Evolutionary conservation across 768 basidiomycete genomes (phyloP), one percentile per base, ranked within the genome.

Genomic region (Suillus subalutaceus): DNA sequence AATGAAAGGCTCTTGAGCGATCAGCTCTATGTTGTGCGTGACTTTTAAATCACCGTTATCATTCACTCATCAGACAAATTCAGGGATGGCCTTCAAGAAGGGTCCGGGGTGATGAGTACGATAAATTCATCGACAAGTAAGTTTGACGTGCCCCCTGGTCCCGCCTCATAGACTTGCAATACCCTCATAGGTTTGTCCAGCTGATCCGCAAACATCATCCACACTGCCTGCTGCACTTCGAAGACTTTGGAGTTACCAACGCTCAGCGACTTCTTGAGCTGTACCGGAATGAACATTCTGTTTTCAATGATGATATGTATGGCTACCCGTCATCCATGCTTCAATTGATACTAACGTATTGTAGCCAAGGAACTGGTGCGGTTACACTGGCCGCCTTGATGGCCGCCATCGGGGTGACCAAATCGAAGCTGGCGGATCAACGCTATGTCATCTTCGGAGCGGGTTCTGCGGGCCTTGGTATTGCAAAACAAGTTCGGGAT

Each of bases 231-330:
- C 78, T 92, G 4, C 93, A 96, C 73, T 94, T 95, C 64, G 93
- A 96, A 73, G 93, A 95, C 71, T 94, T 94, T 67, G 92, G 92
- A 4, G 87, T 91, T 3, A 83, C 83, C 37, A 94, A 94, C 68
- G 93, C 93, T 0, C 86, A 90, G 66, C 78, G 85, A 20, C 75
- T 94, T 1, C 81, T 95, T 44, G 81, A 87, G 50, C 78, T 80
- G 46, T 93, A 91, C 75, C 81, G 83, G 10, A 81, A 85, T 52
- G 76, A 83, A n/a, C 90, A 91, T 68, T 79, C 89, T 1, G 84
- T 87, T 6, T 91, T 95, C 82, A 96, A 96, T 73, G 94, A 96
- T 68, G 93, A 96, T 73, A 90, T 94, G 90, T 90, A 74, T 1
- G 78, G 70, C n/a, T 46, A 30, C 2, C 1, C 26, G 2, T 62